Base-by-base conservation (phyloP, 2,329 filamentous ascomycete species). In the Plenodomus lindquistii region DNA sequence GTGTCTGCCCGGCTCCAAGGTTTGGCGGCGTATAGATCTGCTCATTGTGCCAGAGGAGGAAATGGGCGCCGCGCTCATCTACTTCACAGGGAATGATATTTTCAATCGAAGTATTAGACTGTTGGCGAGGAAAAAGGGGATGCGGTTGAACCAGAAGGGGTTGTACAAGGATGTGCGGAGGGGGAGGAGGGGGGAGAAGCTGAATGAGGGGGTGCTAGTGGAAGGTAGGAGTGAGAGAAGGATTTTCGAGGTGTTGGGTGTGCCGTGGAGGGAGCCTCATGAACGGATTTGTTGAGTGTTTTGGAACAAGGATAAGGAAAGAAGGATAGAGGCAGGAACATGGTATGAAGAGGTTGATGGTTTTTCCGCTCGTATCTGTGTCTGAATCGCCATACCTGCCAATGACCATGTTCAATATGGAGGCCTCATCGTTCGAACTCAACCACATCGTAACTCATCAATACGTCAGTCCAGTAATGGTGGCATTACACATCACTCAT, bases 31-130 rank as follows among this genome's bases (percentile, higher is more conserved):
- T 2, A 87, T 97, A 52, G 92, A 97, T 66, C 81, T 97, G 17
- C 76, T 97, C 1, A 81, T 95, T 3, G 92, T 96, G 1, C 91
- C 92, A 0, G 85, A 85, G 58, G 77, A 82, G 2, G 86, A 96
- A 70, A 79, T 91, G 42, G 93, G 93, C 1, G 92, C 89, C 0
- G 91, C 92, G 0, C 69, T 97, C 52, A 81, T 97, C n/a, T 97
- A 97, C 67, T 97, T 97, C 65, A 97, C 93, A 0, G 93, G 93
- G 1, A 94, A 97, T 59, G 92, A 96, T 67, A 87, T 96, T 27
- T 97, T 97, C 75, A 97, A 97, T 70, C 80, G 92, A 15, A 95
- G 89, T 65, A 83, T 97, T 69, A 77, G 93, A 55, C 73, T 95
- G 15, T 71, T 97, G 55, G 91, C 91, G 13, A 83, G 85, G 34